Conservation (phyloP, 2,329 filamentous ascomycete species). For the Epichloe baconii region DNA sequence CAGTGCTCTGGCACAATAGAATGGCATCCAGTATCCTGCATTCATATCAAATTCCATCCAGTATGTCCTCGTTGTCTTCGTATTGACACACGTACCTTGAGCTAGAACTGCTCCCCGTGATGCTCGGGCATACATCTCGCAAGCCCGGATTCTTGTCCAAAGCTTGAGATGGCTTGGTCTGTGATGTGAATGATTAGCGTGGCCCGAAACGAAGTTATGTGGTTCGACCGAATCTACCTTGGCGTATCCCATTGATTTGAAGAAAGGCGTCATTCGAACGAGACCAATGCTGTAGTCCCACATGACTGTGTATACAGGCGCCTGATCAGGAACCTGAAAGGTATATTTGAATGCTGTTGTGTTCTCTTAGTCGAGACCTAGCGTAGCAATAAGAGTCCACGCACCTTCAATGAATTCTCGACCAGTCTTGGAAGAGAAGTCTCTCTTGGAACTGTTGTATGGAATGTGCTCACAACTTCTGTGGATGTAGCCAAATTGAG, state of each 20-base stretch:
- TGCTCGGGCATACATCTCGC: conserved; percentile 81
- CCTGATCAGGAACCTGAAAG: conserved; percentile 57
- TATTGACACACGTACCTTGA: conserved; percentile 51
- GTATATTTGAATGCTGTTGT: conserved; percentile 66
- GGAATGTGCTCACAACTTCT: conserved; percentile 65
- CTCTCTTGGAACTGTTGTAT: conserved; percentile 89
- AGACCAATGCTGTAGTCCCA: conserved; percentile 97
- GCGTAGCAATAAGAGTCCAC: conserved; percentile 1
- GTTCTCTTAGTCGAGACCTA: neutral
- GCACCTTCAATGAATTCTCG: conserved; percentile 80
- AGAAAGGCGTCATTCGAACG: conserved; percentile 86
- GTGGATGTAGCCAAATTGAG: conserved; percentile 49
- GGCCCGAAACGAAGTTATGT: conserved; percentile 7
- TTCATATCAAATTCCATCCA: conserved; percentile 6
- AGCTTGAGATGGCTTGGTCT: conserved; percentile 86
- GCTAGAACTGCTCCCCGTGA: conserved; percentile 85
- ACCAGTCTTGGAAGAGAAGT: conserved; percentile 75
- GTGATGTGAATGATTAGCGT: conserved; percentile 1
- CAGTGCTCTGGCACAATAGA: conserved; percentile 68
- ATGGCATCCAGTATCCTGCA: conserved; percentile 94
- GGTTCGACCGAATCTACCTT: conserved; percentile 47
- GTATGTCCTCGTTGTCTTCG: neutral
- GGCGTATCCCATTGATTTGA: conserved; percentile 76
- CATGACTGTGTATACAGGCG: conserved; percentile 63
- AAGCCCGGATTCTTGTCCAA: conserved; percentile 66